Evolutionary conservation across 2,329 filamentous ascomycete species (phyloP).

Genomic region (Trichoderma citrinoviride): DNA sequence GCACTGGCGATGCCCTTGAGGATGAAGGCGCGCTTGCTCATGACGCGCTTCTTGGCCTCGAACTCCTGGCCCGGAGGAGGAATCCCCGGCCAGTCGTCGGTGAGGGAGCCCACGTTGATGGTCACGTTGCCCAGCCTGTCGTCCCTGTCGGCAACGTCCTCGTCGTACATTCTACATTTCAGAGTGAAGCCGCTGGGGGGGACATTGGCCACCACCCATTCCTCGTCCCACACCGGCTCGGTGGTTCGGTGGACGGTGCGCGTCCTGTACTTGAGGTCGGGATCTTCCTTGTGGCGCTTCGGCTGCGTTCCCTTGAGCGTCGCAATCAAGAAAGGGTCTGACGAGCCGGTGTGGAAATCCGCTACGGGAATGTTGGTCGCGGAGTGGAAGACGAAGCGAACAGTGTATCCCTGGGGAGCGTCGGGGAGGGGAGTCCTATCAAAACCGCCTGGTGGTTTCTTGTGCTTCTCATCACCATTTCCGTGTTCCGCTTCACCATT

Average conservation of each 20-base stretch:
- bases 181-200: conserved; percentile 77
- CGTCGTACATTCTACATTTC: conserved; percentile 85
- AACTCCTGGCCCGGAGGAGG: conserved; percentile 57
- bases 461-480: conserved; percentile 26
- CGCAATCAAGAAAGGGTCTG: conserved; percentile 79
- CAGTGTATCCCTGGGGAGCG: conserved; percentile 74
- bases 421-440: conserved; percentile 75
- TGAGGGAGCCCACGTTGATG: conserved; percentile 58
- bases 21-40: conserved; percentile 82
- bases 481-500: conserved; percentile 28
- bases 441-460: conserved; percentile 68
- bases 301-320: conserved; percentile 71
- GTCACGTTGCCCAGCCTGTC: conserved; percentile 87
- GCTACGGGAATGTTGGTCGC: conserved; percentile 79
- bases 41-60: conserved; percentile 76
- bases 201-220: conserved; percentile 87
- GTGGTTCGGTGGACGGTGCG: conserved; percentile 69
- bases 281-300: conserved; percentile 81
- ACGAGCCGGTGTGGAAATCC: conserved; percentile 72
- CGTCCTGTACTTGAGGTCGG: conserved; percentile 70
- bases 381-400: conserved; percentile 80
- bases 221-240: conserved; percentile 76
- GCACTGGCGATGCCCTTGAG: conserved; percentile 66
- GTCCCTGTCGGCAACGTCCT: conserved; percentile 81
- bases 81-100: conserved; percentile 67